A percentile compares a stretch with the other conserved stretches of the same genome.
phyloP scores from a whole-genome alignment of 2,329 filamentous ascomycete species.

The Microdochium trichocladiopsis region DNA sequence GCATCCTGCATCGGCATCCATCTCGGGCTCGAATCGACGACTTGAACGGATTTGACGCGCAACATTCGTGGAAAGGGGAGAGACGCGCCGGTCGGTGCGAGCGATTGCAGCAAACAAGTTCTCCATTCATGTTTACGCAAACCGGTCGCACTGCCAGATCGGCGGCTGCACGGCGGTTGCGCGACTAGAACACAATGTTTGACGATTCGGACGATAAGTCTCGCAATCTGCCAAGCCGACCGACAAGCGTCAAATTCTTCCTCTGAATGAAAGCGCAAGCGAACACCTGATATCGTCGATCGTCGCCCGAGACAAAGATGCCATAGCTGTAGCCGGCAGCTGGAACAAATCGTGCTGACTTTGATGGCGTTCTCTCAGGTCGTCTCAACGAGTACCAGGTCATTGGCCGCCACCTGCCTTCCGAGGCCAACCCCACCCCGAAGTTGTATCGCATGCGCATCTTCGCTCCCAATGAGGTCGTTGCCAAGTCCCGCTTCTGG shows the following conservation, averaged over 20 bases:
- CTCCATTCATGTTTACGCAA: too few relatives aligned
- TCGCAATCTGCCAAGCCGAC: too few relatives aligned
- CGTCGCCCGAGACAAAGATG: neutral
- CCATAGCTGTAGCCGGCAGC: neutral
- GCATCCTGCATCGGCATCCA: neutral
- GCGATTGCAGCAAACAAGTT: too few relatives aligned
- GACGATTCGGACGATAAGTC: too few relatives aligned
- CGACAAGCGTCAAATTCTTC: neutral
- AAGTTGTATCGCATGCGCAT: constrained; percentile 99
- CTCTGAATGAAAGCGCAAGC: neutral
- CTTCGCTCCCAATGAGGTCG: constrained; percentile 95
- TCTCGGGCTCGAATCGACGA: neutral
- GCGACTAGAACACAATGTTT: too few relatives aligned
- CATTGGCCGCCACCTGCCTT: constrained; percentile 98
- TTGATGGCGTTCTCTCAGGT: constrained; percentile 50
- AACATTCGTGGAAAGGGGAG: neutral
- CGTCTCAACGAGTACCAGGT: constrained; percentile 99
- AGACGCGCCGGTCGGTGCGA: too few relatives aligned
- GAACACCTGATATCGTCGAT: neutral
- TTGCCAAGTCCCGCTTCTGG: constrained; percentile 99
- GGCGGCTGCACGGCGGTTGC: too few relatives aligned
- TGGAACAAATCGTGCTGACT: constrained; percentile 20
- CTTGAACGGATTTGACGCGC: neutral
- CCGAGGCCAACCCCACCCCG: constrained; percentile 92
- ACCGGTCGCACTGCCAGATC: too few relatives aligned